These are phyloP conservation scores for Nicotiana knightiana DNA, from an alignment of 257 asterid species.

Conservation along the genomic window DNA sequence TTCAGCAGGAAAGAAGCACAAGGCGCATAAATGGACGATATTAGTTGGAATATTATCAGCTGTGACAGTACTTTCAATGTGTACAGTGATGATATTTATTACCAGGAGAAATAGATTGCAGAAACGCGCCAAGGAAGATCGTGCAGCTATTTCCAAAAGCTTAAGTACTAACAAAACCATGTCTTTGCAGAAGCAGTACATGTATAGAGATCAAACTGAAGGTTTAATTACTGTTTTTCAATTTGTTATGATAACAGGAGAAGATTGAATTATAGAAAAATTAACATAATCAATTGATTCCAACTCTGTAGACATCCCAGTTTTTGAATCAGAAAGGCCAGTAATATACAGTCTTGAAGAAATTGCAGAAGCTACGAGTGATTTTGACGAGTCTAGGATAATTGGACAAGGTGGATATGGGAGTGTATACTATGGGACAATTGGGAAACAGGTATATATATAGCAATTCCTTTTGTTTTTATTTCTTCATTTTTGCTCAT, in stretches of 20 bases:
- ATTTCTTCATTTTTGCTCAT: neutral
- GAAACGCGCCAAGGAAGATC: conserved; percentile 27
- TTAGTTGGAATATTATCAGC: conserved; percentile 37
- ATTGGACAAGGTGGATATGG: conserved; percentile 88
- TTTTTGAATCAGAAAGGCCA: conserved; percentile 64
- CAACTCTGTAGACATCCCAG: conserved; percentile 40
- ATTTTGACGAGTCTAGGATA: conserved; percentile 60
- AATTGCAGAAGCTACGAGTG: conserved; percentile 59
- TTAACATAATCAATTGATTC: neutral
- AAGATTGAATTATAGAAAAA: neutral
- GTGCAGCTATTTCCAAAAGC: conserved; percentile 33
- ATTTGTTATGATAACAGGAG: neutral
- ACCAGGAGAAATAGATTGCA: conserved; percentile 29
- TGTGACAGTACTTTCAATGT: conserved; percentile 45
- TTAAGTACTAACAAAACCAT: conserved; percentile 26
- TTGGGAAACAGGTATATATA: conserved; percentile 53
- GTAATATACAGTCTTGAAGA: conserved; percentile 53
- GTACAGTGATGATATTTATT: conserved; percentile 42
- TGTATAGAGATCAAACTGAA: conserved; percentile 29
- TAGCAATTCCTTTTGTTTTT: neutral
- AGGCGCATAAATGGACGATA: conserved; percentile 43
- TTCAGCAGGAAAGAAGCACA: conserved; percentile 7
- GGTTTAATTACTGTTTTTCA: conserved; percentile 27
- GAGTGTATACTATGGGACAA: conserved; percentile 57
- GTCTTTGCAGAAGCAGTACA: conserved; percentile 39